phyloP scores from a whole-genome alignment of 257 asterid species.

The Anisodus tanguticus region DNA sequence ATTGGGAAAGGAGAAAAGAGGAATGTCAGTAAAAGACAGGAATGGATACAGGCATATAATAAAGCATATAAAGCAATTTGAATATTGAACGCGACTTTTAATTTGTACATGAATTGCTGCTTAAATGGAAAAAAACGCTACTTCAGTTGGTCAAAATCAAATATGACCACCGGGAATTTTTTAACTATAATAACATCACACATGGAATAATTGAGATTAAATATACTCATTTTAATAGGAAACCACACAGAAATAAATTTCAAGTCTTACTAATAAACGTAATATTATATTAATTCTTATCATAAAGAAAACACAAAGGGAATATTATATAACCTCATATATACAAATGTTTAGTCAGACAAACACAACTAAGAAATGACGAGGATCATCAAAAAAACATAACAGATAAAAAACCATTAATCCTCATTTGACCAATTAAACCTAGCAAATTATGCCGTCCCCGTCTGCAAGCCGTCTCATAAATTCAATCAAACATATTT shows the following conservation, averaged over 20 bases:
- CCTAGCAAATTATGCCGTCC: constrained; percentile 25
- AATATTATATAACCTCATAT: neutral
- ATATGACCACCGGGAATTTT: neutral
- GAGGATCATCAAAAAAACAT: neutral
- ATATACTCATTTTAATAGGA: neutral
- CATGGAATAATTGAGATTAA: neutral
- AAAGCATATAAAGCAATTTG: neutral
- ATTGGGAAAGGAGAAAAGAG: constrained; percentile 1
- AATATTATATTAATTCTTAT: too few relatives aligned
- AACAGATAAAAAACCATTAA: neutral
- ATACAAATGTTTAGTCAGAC: constrained; percentile 16
- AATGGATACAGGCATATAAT: neutral
- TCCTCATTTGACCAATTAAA: constrained; percentile 28
- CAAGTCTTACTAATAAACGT: neutral
- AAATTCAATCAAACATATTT: constrained; percentile 6
- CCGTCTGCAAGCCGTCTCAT: constrained; percentile 2
- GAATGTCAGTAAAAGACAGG: constrained; percentile 21
- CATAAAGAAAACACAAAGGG: neutral
- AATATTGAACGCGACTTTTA: constrained; percentile 6
- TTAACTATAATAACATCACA: neutral
- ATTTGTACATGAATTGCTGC: neutral
- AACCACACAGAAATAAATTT: neutral
- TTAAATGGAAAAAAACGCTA: neutral
- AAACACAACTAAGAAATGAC: constrained; percentile 21
- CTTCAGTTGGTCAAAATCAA: constrained; percentile 19